Evolutionary conservation across 1,284 basidiomycete genomes (phyloP), one percentile per base, ranked within the genome.

Genomic region (Microbotryum silenes-acaulis): DNA sequence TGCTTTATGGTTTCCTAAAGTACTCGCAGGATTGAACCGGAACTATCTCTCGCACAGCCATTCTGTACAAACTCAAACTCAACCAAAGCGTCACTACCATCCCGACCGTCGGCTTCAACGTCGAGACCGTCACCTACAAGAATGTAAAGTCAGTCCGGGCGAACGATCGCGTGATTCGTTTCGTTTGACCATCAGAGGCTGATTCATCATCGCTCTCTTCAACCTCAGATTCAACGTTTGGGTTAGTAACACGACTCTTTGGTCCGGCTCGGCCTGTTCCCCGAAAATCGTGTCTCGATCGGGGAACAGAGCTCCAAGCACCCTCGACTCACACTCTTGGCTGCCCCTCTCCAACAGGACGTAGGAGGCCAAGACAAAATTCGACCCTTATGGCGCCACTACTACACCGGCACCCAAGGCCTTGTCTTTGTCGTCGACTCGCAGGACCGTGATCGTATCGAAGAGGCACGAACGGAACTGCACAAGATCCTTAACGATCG

Each of bases 401-500:
- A 97, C 85, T 97, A 81, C 74, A 82, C 81, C 7, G 81, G 80
- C 45, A 80, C 77, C 2, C 79, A 84, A 74, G 83, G 82, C 31
- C 76, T 85, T 54, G 82, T 85, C 67, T 84, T 83, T 66, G 83
- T 84, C 33, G 82, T 84, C 56, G 83, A 85, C 72, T 81, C 80
- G 48, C 79, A 92, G 73, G 94, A 99, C 77, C 80, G 91, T 59
- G 92, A 94, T 72, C 83, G 94, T 66, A 88, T 99, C 73, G 93
- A 97, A 74, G 96, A 98, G 78, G 96, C 94, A 46, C 87, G 91
- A 72, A 87, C 91, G 74, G 94, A 98, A 77, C 79, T 99, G 54
- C 94, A 98, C 75, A 84, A 93, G 60, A 98, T 99, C 79, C 81
- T 99, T 74, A 89, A 88, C 67, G 94, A 98, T 77, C 81, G 94